phyloP scores from a whole-genome alignment of 2,329 filamentous ascomycete genomes.

The Exophiala lecanii-corni region DNA sequence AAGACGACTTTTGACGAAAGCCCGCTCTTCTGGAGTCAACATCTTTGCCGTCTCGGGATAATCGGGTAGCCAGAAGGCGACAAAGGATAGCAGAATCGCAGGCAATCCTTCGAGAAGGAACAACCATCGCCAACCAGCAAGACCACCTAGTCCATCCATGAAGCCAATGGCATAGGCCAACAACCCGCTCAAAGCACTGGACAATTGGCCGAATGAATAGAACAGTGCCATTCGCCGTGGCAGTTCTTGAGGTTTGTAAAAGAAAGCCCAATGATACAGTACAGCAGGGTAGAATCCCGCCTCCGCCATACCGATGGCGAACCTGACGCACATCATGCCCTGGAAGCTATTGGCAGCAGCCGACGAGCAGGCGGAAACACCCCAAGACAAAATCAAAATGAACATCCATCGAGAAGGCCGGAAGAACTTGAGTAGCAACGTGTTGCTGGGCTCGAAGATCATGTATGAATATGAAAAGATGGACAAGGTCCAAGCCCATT shows the following conservation, averaged over 20 bases:
- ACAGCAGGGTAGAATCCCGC: constrained; percentile 52
- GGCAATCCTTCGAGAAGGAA: constrained; percentile 52
- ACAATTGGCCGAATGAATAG: constrained; percentile 56
- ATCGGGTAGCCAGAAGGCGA: constrained; percentile 21
- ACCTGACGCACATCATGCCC: constrained; percentile 23
- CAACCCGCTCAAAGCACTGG: constrained; percentile 56
- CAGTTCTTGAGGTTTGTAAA: constrained; percentile 59
- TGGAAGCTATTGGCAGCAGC: constrained; percentile 22
- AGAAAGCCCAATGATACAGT: constrained; percentile 55
- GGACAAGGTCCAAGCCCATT: constrained; percentile 20
- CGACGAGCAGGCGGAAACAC: constrained; percentile 19
- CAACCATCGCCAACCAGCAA: constrained; percentile 58
- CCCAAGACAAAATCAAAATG: constrained; percentile 21
- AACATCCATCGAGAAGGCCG: constrained; percentile 19
- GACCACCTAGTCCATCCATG: constrained; percentile 52
- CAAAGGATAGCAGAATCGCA: constrained; percentile 27
- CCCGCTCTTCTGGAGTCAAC: constrained; percentile 15
- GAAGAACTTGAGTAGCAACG: constrained; percentile 16
- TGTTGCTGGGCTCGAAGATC: constrained; percentile 20
- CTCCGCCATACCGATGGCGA: constrained; percentile 32
- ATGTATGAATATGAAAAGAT: constrained; percentile 21
- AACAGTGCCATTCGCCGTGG: constrained; percentile 53
- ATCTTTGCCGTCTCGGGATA: constrained; percentile 27
- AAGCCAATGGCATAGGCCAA: constrained; percentile 55
- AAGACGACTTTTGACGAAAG: constrained; percentile 33